Evolutionary conservation across 140 eudicot species (phyloP).

Genomic region (Ambrosia hybrid): DNA sequence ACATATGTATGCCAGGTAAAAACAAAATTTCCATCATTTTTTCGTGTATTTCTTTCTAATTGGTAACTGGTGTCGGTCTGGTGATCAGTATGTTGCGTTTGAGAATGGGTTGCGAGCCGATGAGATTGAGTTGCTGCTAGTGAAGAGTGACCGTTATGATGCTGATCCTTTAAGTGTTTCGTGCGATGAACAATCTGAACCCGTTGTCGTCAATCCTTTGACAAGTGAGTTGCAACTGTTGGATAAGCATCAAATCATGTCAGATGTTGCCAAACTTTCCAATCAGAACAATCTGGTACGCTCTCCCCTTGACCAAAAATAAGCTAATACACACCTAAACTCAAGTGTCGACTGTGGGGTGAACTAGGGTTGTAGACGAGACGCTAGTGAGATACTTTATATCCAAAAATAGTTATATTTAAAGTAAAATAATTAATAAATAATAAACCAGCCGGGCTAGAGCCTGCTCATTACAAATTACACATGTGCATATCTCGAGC

Average conservation of each 20-base stretch:
- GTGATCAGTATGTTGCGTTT: constrained; percentile 59
- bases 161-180: constrained; percentile 15
- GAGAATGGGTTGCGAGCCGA: constrained; percentile 48
- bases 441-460: too few relatives aligned
- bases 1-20: constrained; percentile 58
- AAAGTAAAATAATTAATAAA: not conserved
- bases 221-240: constrained; percentile 44
- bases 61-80: constrained; percentile 19
- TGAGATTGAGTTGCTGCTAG: constrained; percentile 58
- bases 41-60: not conserved
- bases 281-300: constrained; percentile 57
- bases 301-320: not conserved
- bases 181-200: not conserved
- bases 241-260: constrained; percentile 55
- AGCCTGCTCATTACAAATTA: too few relatives aligned
- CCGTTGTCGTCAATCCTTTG: constrained; percentile 27
- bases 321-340: not conserved
- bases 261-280: constrained; percentile 42
- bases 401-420: too few relatives aligned
- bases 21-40: not conserved
- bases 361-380: not conserved
- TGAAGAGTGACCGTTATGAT: constrained; percentile 31
- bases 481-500: too few relatives aligned
- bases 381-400: not conserved
- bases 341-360: not conserved